Evolutionary conservation across 169 alveolate genomes (phyloP).

Genomic region (Cryptosporidium sp.): DNA sequence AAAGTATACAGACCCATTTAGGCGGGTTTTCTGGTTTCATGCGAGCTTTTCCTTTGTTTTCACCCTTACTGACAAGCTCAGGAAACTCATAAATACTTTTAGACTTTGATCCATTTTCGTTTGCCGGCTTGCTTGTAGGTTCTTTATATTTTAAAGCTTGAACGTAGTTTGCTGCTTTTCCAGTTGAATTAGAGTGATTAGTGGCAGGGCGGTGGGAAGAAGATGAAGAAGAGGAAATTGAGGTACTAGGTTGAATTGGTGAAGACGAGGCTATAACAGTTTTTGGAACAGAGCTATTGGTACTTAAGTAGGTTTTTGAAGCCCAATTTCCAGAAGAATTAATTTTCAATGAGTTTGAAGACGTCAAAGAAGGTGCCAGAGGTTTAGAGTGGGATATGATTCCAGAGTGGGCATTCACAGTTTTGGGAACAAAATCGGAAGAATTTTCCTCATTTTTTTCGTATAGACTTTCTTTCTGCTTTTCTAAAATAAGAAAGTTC

Average conservation of each 20-base stretch:
- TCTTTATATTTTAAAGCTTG: neutral
- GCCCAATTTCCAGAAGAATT: slow-evolving; percentile 21
- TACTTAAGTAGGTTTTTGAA: neutral
- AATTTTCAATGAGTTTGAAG: neutral
- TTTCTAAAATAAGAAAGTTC: neutral
- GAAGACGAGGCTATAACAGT: slow-evolving; percentile 38
- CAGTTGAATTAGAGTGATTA: neutral
- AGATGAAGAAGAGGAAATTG: neutral
- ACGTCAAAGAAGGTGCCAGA: neutral
- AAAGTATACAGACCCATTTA: slow-evolving; percentile 57
- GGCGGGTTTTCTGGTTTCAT: slow-evolving; percentile 24
- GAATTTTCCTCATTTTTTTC: neutral
- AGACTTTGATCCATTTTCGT: neutral
- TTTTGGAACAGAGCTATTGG: slow-evolving; percentile 34
- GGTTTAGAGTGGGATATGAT: slow-evolving; percentile 6
- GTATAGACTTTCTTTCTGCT: neutral
- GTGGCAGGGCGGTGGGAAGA: neutral
- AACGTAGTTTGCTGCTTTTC: neutral
- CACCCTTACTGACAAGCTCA: neutral
- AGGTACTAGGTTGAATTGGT: neutral
- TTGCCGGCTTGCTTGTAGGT: neutral
- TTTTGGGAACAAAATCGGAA: slow-evolving; percentile 6
- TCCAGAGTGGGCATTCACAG: slow-evolving; percentile 41
- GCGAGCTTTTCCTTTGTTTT: slow-evolving; percentile 22
- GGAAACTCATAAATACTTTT: slow-evolving; percentile 29